Base-by-base conservation (phyloP, 768 basidiomycete species). In the Coprinopsis marcescibilis region DNA sequence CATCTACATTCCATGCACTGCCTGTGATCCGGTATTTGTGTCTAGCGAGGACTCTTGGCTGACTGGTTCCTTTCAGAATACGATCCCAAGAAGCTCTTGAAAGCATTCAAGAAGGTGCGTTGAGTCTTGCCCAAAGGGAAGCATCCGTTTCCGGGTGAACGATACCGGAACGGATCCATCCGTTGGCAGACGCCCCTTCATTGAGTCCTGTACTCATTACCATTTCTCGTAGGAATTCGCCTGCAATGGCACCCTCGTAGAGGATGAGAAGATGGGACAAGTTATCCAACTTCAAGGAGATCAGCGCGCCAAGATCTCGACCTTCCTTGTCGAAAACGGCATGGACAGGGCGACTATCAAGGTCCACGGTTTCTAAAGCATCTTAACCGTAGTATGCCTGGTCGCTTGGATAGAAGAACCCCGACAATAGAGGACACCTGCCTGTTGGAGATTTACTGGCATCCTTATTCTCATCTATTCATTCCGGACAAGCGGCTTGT, bases 211-310 rank as follows among this genome's bases (percentile, higher is more conserved):
- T n/a, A 34, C 15, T 44, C 27, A 30, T 29, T 35, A 41, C 14
- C 49, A 39, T 33, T 29, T 41, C 10, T 55, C n/a, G n/a, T n/a
- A 94, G 91, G 91, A 96, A 75, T 96, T 97, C 57, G 94, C 94
- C 55, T 97, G 94, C 75, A 99, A 99, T 69, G 96, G 96, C 56
- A 94, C 87, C 42, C 80, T 99, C 57, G 89, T 96, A 55, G 89
- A 93, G 44, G 90, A 96, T 70, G 89, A 89, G 65, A 90, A 93
- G 71, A 81, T 91, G 72, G 96, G 96, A 47, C 79, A 93, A 71
- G 90, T 99, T 64, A 90, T 99, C 60, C 96, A 99, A 71, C 83
- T 99, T 54, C 96, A 98, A 65, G 96, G 96, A 52, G 96, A 99
- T 69, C 96, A 99, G 68, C 81, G 96, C 43, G 66, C 76, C 62